Base-by-base conservation (phyloP, 2,329 filamentous ascomycete species). In the Pyrenophora tritici-repentis region DNA sequence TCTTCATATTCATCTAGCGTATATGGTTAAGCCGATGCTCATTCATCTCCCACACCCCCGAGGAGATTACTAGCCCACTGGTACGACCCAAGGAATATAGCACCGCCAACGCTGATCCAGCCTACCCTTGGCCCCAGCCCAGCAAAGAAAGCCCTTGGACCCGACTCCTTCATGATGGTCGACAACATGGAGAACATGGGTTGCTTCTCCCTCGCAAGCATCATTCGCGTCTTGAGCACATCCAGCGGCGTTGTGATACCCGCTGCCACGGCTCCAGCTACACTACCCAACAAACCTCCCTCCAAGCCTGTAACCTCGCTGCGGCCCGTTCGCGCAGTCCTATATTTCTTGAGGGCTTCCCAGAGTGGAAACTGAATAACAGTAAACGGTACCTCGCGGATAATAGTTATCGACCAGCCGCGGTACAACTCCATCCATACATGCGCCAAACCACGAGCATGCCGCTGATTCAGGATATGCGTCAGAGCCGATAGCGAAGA, bases 351-450 rank as follows among this genome's bases (percentile, higher is more conserved):
- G 81, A 97, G 83, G 4, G 83, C 86, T 76, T 99, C 94, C 94
- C 94, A 99, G 57, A 99, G 82, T 38, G 94, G 94, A 72, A 99
- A 99, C 75, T 99, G 94, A 57, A 99, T 89, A 8, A 97, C 87
- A 2, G 95, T 97, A 68, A 99, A 99, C 3, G 94, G 94, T 55
- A 99, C 92, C 79, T 99, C 94, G 52, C 94, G 86, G 77, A 97
- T 88, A 44, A 99, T 87, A 1, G 94, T 99, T 63, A 97, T 91
- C 14, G 86, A 84, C 83, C 91, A 96, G 1, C 95, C 94, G 31
- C 94, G 83, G 75, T 99, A 99, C 48, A 99, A 76, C 75, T 97
- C 92, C 55, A 83, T 79, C 81, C 90, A 86, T 40, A 97, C 88
- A 20, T 85, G 77, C 55, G 61, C 58, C 52, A 79, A 31, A 22